Base-by-base conservation (phyloP, 192 early-diverging fungal genomes). In the Coemansia sp. region DNA sequence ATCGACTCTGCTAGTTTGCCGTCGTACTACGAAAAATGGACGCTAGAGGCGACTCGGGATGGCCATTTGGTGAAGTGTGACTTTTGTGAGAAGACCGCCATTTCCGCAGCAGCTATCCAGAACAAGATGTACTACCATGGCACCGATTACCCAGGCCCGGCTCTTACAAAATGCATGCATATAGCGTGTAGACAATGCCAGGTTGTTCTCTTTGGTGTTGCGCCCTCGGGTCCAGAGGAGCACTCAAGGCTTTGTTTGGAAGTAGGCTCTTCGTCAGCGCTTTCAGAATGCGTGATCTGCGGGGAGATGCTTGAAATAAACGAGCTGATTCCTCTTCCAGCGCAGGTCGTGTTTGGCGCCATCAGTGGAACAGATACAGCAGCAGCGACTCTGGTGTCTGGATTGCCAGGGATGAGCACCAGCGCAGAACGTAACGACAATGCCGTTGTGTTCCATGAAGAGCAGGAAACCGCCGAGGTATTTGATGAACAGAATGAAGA, bases 211-310 rank as follows among this genome's bases (percentile, higher is more conserved):
- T 76, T 75, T 55, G 78, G 66, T 7, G 65, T 32, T 0, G 67
- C 66, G 32, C 66, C 69, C 7, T 39, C 70, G 18, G 70, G 45
- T 15, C 61, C 52, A 15, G 42, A 51, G 59, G 69, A 75, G 58
- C 59, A 71, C 40, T 46, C 22, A n/a, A n/a, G 12, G 60, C 36
- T 71, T 8, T 56, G 61, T 43, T 42, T 16, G 57, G 55, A 64
- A n/a, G 41, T 64, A 11, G 55, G 46, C 40, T 12, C 41, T 4
- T 37, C 68, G 21, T 51, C 57, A 9, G 49, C 72, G 37, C 48
- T 72, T 55, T 67, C 43, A 12, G 78, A 81, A 51, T 81, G 78
- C 51, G 56, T 81, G 55, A 41, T 81, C 47, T 81, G 78, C 43
- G 70, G 67, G 12, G 71, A 70, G 16, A 66, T 81, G 67, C 73